Conservation (phyloP, 1,139 yeast genomes). For the Entelexis paramagnoliae region DNA sequence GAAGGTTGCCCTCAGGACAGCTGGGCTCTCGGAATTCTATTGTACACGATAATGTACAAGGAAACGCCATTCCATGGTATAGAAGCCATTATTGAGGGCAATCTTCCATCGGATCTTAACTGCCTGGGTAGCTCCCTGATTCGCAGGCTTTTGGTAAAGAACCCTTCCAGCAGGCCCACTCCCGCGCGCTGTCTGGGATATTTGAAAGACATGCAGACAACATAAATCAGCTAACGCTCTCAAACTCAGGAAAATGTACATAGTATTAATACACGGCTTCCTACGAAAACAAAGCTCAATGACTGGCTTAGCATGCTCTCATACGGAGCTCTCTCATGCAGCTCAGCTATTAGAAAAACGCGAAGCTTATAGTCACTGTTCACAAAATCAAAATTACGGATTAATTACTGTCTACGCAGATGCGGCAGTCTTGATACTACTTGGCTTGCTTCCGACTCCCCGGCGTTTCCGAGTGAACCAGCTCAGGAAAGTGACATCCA, state of each 20-base stretch:
- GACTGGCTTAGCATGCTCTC: too few species aligned
- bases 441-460: background rate
- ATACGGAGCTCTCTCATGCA: too few species aligned
- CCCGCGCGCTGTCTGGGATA: constrained; percentile 2
- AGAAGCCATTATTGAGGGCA: constrained; percentile 71
- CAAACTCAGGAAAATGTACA: background rate
- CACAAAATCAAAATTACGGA: too few species aligned
- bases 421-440: background rate
- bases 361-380: too few species aligned
- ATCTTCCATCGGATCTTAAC: background rate
- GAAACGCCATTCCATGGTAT: constrained; percentile 93
- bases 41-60: constrained; percentile 82
- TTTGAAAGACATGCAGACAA: background rate
- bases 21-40: constrained; percentile 88
- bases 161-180: background rate
- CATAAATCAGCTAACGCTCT: too few species aligned
- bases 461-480: constrained; percentile 11
- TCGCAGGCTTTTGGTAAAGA: background rate
- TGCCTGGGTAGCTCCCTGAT: background rate
- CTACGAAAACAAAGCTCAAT: background rate
- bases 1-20: constrained; percentile 91
- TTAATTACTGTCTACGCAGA: background rate
- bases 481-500: constrained; percentile 21
- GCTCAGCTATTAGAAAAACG: too few species aligned
- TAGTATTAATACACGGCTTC: background rate